Evolutionary conservation across 1,139 yeast genomes (phyloP).

Genomic region (Saccharomyces uvarum): DNA sequence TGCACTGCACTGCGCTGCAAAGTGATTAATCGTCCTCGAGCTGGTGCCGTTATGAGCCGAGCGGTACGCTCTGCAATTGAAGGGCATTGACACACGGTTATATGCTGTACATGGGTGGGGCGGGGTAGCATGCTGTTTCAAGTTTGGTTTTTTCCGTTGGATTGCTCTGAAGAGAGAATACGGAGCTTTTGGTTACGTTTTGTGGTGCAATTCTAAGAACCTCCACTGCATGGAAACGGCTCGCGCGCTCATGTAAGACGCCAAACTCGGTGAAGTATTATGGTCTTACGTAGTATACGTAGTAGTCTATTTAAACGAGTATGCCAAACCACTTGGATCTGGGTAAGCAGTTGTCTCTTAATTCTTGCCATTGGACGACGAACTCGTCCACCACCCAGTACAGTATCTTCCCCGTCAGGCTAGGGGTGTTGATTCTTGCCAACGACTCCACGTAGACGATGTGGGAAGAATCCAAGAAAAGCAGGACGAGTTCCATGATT

Average conservation of each 20-base stretch:
- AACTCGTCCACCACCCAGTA: constrained; percentile 68
- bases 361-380: constrained; percentile 82
- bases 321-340: constrained; percentile 74
- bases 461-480: constrained; percentile 41
- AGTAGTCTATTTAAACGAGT: constrained; percentile 37
- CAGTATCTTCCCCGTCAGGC: constrained; percentile 67
- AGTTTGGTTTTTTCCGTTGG: too few relatives aligned
- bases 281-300: background rate
- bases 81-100: too few relatives aligned
- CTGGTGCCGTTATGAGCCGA: background rate
- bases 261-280: background rate
- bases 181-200: background rate
- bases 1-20: background rate
- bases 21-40: background rate
- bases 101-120: too few relatives aligned
- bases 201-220: background rate
- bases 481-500: constrained; percentile 42
- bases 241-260: too few relatives aligned
- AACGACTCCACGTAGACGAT: constrained; percentile 80
- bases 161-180: too few relatives aligned
- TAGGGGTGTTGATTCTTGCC: constrained; percentile 71
- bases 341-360: constrained; percentile 40
- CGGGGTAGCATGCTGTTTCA: too few relatives aligned
- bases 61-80: too few relatives aligned
- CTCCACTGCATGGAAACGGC: background rate